These are phyloP conservation scores for Penicillium mononematosum DNA, from an alignment of 495 filamentous ascomycete species.

Conservation along the genomic window DNA sequence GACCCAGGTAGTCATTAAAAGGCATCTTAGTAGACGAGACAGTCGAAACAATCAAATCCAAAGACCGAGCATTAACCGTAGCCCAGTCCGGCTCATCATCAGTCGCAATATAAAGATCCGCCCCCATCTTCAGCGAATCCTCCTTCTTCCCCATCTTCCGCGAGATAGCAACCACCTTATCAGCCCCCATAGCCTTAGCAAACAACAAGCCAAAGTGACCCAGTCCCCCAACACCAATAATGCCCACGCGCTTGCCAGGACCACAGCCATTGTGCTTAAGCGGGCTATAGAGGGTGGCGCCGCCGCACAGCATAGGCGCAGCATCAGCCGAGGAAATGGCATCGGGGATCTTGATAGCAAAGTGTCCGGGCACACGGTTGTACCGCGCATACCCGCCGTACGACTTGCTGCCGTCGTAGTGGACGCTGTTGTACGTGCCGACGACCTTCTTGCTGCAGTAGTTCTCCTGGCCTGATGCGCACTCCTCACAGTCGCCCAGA, in stretches of 20 bases:
- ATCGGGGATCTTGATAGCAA: slow-evolving; percentile 79
- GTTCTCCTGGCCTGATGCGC: slow-evolving; percentile 59
- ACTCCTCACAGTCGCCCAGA: slow-evolving; percentile 66
- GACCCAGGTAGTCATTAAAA: slow-evolving; percentile 61
- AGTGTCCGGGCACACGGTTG: slow-evolving; percentile 67
- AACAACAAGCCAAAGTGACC: slow-evolving; percentile 68
- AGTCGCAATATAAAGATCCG: slow-evolving; percentile 77
- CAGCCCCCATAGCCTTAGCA: slow-evolving; percentile 66
- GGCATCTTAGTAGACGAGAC: slow-evolving; percentile 78
- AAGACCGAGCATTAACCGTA: slow-evolving; percentile 56
- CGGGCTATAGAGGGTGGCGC: slow-evolving; percentile 75
- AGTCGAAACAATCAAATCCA: slow-evolving; percentile 85
- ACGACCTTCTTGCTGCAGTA: slow-evolving; percentile 64
- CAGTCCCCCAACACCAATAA: slow-evolving; percentile 80
- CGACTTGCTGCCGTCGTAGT: slow-evolving; percentile 56
- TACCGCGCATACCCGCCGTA: slow-evolving; percentile 73
- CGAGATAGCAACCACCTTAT: slow-evolving; percentile 77
- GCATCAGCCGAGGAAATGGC: slow-evolving; percentile 54
- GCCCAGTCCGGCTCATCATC: slow-evolving; percentile 75
- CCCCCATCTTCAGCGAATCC: slow-evolving; percentile 63
- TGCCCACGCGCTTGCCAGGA: slow-evolving; percentile 79
- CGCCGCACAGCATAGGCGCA: slow-evolving; percentile 84
- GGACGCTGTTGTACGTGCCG: slow-evolving; percentile 41
- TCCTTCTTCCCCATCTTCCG: slow-evolving; percentile 63
- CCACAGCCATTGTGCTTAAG: slow-evolving; percentile 71